Conservation (phyloP, 176 grass and related monocot species). For the Oryza coarctata region DNA sequence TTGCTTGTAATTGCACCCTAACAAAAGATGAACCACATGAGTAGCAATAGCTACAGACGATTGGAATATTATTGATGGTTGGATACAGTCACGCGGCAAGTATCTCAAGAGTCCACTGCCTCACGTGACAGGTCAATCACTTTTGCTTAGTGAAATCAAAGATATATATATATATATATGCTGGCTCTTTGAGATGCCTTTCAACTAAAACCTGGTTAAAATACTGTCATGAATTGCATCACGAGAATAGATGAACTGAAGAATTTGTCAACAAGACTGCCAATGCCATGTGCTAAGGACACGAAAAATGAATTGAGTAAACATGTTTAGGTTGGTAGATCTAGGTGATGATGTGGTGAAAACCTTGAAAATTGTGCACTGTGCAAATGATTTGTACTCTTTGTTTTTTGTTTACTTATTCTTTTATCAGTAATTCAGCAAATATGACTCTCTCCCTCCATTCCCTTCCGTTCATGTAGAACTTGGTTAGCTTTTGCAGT, state of each 20-base stretch:
- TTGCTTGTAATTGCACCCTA: conserved; percentile 12
- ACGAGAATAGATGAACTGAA: conserved; percentile 25
- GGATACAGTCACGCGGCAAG: conserved; percentile 45
- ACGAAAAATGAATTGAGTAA: conserved; percentile 23
- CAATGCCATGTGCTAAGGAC: conserved; percentile 31
- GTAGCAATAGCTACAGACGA: conserved; percentile 35
- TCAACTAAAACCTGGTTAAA: conserved; percentile 24
- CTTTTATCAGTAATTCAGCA: background rate
- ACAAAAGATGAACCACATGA: conserved; percentile 36
- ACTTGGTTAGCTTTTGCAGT: conserved; percentile 27
- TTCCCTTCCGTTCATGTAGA: conserved; percentile 14
- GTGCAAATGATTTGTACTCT: conserved; percentile 38
- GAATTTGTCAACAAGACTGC: conserved; percentile 43
- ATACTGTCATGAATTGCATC: conserved; percentile 25
- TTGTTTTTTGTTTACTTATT: background rate
- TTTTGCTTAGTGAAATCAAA: conserved; percentile 35
- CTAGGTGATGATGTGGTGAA: conserved; percentile 42
- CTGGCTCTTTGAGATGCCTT: conserved; percentile 33
- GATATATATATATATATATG: background rate
- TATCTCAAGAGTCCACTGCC: conserved; percentile 47
- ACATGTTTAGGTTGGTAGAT: conserved; percentile 47
- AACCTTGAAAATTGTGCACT: conserved; percentile 36
- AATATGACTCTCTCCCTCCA: conserved; percentile 14
- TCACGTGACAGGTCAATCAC: conserved; percentile 51
- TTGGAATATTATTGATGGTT: conserved; percentile 34